phyloP scores from a whole-genome alignment of 208 protist genomes.

The Wallacemonas sp. region DNA sequence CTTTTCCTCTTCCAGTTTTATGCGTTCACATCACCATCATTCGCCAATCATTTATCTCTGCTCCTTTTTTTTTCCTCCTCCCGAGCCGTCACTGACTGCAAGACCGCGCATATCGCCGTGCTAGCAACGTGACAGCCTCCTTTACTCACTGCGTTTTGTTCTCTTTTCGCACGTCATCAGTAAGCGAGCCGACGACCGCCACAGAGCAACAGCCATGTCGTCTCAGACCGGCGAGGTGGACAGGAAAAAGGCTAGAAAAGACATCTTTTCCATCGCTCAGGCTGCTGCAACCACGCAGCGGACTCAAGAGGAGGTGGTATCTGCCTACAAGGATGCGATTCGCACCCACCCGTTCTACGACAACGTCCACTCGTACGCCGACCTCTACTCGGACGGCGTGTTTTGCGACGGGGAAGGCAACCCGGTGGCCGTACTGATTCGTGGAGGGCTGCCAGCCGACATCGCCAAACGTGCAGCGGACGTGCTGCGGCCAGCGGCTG shows the following conservation, averaged over 20 bases:
- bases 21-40: too few relatives aligned
- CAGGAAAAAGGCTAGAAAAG: constrained; percentile 35
- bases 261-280: constrained; percentile 32
- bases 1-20: too few relatives aligned
- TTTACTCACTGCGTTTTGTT: too few relatives aligned
- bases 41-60: too few relatives aligned
- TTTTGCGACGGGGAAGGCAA: constrained; percentile 71
- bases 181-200: background rate
- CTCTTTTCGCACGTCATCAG: too few relatives aligned
- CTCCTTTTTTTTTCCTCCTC: too few relatives aligned
- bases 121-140: too few relatives aligned
- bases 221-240: constrained; percentile 17
- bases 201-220: constrained; percentile 1
- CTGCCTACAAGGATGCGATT: constrained; percentile 59
- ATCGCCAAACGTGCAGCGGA: constrained; percentile 61
- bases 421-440: constrained; percentile 65
- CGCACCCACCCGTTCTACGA: constrained; percentile 86
- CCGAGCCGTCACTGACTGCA: too few relatives aligned
- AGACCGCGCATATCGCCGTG: too few relatives aligned
- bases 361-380: constrained; percentile 63
- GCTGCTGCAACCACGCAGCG: constrained; percentile 13
- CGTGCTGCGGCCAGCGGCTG: constrained; percentile 70
- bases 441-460: constrained; percentile 62
- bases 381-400: constrained; percentile 62
- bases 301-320: constrained; percentile 39